These are phyloP conservation scores for Scutellospora calospora DNA, from an alignment of 371 early-diverging fungal species.

Conservation along the genomic window DNA sequence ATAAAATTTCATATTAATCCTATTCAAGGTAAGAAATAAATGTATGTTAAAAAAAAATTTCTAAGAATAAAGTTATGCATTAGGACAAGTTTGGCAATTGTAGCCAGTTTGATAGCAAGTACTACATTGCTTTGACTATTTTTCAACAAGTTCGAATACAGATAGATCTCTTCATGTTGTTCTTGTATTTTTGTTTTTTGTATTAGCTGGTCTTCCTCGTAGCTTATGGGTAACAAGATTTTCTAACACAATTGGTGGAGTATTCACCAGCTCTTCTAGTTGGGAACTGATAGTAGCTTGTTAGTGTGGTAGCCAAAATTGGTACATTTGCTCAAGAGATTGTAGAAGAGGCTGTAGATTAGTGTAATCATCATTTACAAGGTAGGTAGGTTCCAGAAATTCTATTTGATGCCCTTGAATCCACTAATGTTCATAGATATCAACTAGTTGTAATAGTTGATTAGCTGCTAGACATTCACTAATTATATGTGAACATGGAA, in stretches of 20 bases:
- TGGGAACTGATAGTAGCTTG: not conserved
- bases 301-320: conserved; percentile 2
- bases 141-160: conserved; percentile 8
- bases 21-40: too few relatives aligned
- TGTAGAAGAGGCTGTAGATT: conserved; percentile 14
- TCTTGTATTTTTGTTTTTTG: conserved; percentile 10
- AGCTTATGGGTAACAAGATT: not conserved
- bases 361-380: not conserved
- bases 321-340: not conserved
- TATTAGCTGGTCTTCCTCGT: conserved; percentile 21
- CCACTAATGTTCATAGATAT: not conserved
- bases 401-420: too few relatives aligned
- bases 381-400: not conserved
- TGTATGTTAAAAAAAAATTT: too few relatives aligned
- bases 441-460: not conserved
- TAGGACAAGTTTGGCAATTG: too few relatives aligned
- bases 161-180: not conserved
- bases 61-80: too few relatives aligned
- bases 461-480: not conserved
- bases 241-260: not conserved
- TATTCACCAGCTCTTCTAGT: not conserved
- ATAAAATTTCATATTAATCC: too few relatives aligned
- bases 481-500: conserved; percentile 16
- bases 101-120: too few relatives aligned
- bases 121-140: not conserved